Percentiles rank a stretch among this genome's conserved stretches.
These are phyloP conservation scores for Colletotrichum tropicale DNA, from an alignment of 2,329 filamentous ascomycete species.

Conservation along the genomic window DNA sequence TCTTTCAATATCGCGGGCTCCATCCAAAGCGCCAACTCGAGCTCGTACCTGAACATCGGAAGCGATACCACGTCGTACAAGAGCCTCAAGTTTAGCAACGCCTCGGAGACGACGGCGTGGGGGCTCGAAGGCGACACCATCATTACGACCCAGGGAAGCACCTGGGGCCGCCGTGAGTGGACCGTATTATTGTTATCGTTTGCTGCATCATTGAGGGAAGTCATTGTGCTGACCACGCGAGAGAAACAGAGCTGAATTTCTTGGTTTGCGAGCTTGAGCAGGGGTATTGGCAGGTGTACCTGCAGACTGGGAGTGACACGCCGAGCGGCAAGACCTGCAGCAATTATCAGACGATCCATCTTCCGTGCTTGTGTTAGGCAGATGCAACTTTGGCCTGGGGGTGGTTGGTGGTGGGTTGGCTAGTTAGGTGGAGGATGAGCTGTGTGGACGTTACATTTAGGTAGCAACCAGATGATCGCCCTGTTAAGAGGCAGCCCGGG, in stretches of 20 bases:
- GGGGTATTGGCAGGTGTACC: slow-evolving; percentile 53
- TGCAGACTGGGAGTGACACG: slow-evolving; percentile 56
- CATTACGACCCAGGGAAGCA: slow-evolving; percentile 47
- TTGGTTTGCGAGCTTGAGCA: slow-evolving; percentile 48
- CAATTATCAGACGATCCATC: slow-evolving; percentile 59
- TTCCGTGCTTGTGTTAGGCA: slow-evolving; percentile 52
- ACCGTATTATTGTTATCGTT: background rate
- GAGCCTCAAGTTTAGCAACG: slow-evolving; percentile 48
- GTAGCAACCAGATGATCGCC: background rate
- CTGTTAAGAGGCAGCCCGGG: background rate
- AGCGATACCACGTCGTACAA: slow-evolving; percentile 53
- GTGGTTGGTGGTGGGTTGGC: background rate
- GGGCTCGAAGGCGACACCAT: slow-evolving; percentile 50
- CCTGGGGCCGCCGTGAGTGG: slow-evolving; percentile 44
- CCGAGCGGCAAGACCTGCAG: slow-evolving; percentile 55
- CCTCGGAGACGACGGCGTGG: slow-evolving; percentile 51
- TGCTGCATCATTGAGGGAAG: background rate
- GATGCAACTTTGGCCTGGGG: background rate
- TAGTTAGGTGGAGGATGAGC: background rate
- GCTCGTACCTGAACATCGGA: slow-evolving; percentile 51
- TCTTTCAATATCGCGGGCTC: slow-evolving; percentile 53
- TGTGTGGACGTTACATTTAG: slow-evolving; percentile 11
- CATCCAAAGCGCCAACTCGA: slow-evolving; percentile 54
- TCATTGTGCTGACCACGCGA: slow-evolving; percentile 5
- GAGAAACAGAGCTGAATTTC: slow-evolving; percentile 51